Evolutionary conservation across 108 stramenopile species (phyloP), one percentile per base, ranked within the genome.

Genomic region (Schizochytrium sp.): DNA sequence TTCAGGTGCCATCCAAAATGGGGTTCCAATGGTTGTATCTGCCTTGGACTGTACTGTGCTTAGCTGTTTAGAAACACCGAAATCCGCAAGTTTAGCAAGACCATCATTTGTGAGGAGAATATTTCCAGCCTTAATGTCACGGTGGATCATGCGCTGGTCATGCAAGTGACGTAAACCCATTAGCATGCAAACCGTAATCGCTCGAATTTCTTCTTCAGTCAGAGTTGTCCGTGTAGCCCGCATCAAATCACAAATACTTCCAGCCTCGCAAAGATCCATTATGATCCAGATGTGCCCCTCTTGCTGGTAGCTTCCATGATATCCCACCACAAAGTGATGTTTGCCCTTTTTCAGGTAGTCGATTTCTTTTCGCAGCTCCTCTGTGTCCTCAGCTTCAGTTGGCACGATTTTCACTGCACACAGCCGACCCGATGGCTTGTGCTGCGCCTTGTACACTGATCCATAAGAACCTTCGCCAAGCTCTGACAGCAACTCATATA

Each of bases 1-100:
- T 87, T 97, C 98, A 3, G 98, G 98, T 1, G 98, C 98, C 97
- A 99, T 99, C 98, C 98, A 99, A 93, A 97, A 99, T 3, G 99
- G 99, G 72, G 96, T 96, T 28, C 99, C 99, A 12, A 98, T 98
- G 46, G 98, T 96, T 19, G 98, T 98, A 90, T 97, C 97, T 50
- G 97, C 94, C 90, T 98, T 98, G 89, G 96, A 98, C 28, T 97
- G 87, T 15, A 97, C 97, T 90, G 98, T 96, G 13, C 95, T 97
- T 88, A 92, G 89, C 90, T 92, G 89, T 90, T 93, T 93, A 5
- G 91, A 91, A 19, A 91, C 91, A 57, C 93, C 93, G 53, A 94
- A 94, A 61, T 94, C 93, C 17, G 92, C 94, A 3, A 94, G 90
- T 72, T 94, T 94, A 10, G 94, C 94, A 15, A 57, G n/a, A 49